phyloP scores from a whole-genome alignment of 2,329 filamentous ascomycete genomes.

The Diatrype stigma region DNA sequence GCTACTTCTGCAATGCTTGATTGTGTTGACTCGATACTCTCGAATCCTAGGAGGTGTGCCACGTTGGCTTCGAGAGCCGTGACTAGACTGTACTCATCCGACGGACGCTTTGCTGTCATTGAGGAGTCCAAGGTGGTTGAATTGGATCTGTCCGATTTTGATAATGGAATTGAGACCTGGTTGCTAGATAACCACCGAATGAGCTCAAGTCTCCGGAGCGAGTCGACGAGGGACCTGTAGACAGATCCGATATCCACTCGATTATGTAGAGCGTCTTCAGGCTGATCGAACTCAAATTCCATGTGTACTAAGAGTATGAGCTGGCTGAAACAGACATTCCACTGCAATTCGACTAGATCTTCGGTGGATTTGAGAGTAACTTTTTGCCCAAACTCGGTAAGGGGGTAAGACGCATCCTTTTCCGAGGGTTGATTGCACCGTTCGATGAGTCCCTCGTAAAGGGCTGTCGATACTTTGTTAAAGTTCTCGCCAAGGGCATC shows the following conservation, averaged over 20 bases:
- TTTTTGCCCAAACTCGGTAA: constrained; percentile 74
- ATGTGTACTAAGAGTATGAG: constrained; percentile 81
- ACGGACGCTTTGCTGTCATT: constrained; percentile 34
- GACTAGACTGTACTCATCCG: constrained; percentile 44
- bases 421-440: constrained; percentile 39
- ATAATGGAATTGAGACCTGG: constrained; percentile 48
- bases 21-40: constrained; percentile 44
- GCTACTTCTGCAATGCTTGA: constrained; percentile 64
- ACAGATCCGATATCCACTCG: constrained; percentile 64
- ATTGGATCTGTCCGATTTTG: constrained; percentile 35
- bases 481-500: constrained; percentile 64
- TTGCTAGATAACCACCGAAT: constrained; percentile 63
- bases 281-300: constrained; percentile 74
- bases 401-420: constrained; percentile 34
- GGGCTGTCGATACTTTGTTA: constrained; percentile 50
- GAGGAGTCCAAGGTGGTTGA: constrained; percentile 29
- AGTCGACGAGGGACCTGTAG: constrained; percentile 65
- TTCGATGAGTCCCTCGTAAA: constrained; percentile 51
- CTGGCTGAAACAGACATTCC: constrained; percentile 74
- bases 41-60: constrained; percentile 60
- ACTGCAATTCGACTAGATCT: constrained; percentile 70
- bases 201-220: constrained; percentile 71
- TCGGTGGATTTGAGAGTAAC: constrained; percentile 72
- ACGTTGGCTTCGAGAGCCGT: constrained; percentile 58
- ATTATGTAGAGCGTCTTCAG: constrained; percentile 60